A percentile compares a stretch with the other conserved stretches of the same genome.
phyloP scores from a whole-genome alignment of 2,329 filamentous ascomycete species.

The Calonectria fujianensis region DNA sequence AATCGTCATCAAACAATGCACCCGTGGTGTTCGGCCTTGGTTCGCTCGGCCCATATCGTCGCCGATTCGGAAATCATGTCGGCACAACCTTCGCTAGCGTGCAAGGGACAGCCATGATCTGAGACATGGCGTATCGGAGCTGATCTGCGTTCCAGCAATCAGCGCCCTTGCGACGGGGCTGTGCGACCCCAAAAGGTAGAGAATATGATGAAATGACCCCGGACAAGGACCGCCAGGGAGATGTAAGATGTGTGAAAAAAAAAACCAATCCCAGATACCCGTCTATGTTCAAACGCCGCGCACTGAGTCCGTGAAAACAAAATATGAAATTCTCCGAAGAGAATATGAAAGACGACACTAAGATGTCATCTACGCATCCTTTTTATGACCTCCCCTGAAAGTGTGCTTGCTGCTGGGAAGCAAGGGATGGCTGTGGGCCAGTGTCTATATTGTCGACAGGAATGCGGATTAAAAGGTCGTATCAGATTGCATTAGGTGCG shows the following conservation, averaged over 20 bases:
- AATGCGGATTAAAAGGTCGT: conserved; percentile 61
- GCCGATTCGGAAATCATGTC: conserved; percentile 31
- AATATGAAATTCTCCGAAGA: conserved; percentile 43
- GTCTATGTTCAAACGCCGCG: conserved; percentile 61
- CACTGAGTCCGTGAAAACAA: conserved; percentile 46
- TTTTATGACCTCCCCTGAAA: conserved; percentile 50
- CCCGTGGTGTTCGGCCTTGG: conserved; percentile 42
- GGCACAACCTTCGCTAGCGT: conserved; percentile 39
- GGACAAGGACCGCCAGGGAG: conserved; percentile 34
- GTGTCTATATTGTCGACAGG: conserved; percentile 58
- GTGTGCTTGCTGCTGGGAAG: conserved; percentile 62
- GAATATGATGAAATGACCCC: conserved; percentile 34
- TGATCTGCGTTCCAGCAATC: conserved; percentile 57
- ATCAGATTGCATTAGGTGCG: conserved; percentile 57
- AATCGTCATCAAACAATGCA: conserved; percentile 44
- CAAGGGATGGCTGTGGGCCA: conserved; percentile 62
- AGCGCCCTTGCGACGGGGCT: conserved; percentile 49
- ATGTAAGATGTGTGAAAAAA: conserved; percentile 41
- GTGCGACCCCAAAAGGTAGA: conserved; percentile 36
- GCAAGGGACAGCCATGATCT: conserved; percentile 47
- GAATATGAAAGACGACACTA: conserved; percentile 41
- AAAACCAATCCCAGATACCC: conserved; percentile 50
- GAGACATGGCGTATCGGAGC: conserved; percentile 56
- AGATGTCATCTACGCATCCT: conserved; percentile 42
- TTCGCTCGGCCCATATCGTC: conserved; percentile 36